A percentile compares a stretch with the other conserved stretches of the same genome.
Conservation (phyloP, 2,329 filamentous ascomycete species). For the Cyanodermella asteris region DNA sequence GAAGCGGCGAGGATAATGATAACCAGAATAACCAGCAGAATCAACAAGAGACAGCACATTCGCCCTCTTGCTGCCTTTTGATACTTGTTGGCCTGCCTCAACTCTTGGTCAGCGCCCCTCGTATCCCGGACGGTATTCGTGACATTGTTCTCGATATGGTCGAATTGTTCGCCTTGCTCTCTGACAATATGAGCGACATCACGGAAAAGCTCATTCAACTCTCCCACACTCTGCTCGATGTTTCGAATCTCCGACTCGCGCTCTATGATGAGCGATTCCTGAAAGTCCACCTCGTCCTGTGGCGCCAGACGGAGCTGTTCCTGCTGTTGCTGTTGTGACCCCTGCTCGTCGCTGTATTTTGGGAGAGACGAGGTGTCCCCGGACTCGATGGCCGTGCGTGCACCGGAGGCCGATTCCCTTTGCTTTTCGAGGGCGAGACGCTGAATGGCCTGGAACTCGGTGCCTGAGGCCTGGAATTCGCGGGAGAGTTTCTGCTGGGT, state of each 20-base stretch:
- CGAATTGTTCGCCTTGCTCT: constrained; percentile 76
- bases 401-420: constrained; percentile 62
- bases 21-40: constrained; percentile 69
- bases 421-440: constrained; percentile 80
- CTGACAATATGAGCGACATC: constrained; percentile 95
- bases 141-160: constrained; percentile 75
- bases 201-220: constrained; percentile 88
- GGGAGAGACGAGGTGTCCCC: constrained; percentile 5
- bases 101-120: constrained; percentile 62
- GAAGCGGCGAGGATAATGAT: constrained; percentile 77
- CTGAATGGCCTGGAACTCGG: constrained; percentile 85
- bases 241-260: constrained; percentile 92
- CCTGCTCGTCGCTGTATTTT: constrained; percentile 11
- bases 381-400: constrained; percentile 51
- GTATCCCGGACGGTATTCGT: constrained; percentile 65
- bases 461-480: constrained; percentile 72
- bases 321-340: constrained; percentile 43
- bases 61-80: constrained; percentile 92
- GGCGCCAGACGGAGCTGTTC: constrained; percentile 63
- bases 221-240: constrained; percentile 88
- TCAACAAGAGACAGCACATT: constrained; percentile 75
- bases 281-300: constrained; percentile 93
- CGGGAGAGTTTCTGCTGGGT: constrained; percentile 86
- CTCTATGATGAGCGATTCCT: constrained; percentile 86
- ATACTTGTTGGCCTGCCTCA: constrained; percentile 68